Conservation (phyloP, 306 rosid species). For the Urtica urens region DNA sequence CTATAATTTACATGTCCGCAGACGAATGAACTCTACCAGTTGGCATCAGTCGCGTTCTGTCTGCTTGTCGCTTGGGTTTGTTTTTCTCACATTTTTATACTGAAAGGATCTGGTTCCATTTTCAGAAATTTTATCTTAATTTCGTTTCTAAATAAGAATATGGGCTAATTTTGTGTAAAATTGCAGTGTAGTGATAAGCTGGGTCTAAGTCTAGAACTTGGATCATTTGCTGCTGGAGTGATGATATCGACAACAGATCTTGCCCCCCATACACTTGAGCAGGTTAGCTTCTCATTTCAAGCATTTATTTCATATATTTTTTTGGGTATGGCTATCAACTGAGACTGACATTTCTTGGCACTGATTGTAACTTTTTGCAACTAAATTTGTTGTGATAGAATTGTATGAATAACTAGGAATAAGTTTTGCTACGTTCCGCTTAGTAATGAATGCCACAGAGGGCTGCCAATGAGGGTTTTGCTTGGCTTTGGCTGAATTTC, state of each 20-base stretch:
- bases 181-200: conserved; percentile 99
- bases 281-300: conserved; percentile 38
- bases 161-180: conserved; percentile 22
- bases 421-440: too few species aligned
- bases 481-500: too few species aligned
- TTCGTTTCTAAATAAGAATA: neutral
- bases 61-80: conserved; percentile 97
- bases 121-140: neutral
- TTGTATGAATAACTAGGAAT: too few species aligned
- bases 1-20: conserved; percentile 29
- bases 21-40: conserved; percentile 97
- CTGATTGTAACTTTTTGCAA: too few species aligned
- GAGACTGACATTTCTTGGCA: neutral
- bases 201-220: conserved; percentile 94
- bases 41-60: conserved; percentile 98
- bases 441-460: too few species aligned
- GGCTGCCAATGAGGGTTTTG: too few species aligned
- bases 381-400: too few species aligned
- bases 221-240: conserved; percentile 98
- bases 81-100: conserved; percentile 13
- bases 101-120: neutral
- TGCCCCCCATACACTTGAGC: conserved; percentile 97
- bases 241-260: conserved; percentile 99
- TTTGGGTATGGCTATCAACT: neutral
- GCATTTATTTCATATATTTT: too few species aligned